Percentiles rank a stretch among this genome's conserved stretches.
Evolutionary conservation across 2,329 filamentous ascomycete genomes (phyloP).

Genomic region (Teratosphaeriaceae sp.): DNA sequence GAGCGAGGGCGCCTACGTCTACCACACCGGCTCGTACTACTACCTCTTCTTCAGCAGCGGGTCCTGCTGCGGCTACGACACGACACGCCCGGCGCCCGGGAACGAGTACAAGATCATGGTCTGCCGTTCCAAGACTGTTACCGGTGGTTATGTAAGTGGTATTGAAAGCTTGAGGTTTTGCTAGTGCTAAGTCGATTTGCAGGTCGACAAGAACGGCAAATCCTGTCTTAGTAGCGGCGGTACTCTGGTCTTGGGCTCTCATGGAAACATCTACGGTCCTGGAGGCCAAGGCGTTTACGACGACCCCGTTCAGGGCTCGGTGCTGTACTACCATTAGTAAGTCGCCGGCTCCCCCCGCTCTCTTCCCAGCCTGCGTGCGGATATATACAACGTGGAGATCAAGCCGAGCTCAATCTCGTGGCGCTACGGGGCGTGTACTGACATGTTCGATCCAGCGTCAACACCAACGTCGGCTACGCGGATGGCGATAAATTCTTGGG

Average conservation of each 20-base stretch:
- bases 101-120: constrained; percentile 62
- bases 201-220: constrained; percentile 46
- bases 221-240: constrained; percentile 53
- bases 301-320: constrained; percentile 43
- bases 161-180: too few relatives aligned
- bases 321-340: constrained; percentile 57
- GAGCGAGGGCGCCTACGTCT: constrained; percentile 30
- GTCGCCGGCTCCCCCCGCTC: not conserved
- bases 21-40: constrained; percentile 50
- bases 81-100: constrained; percentile 45
- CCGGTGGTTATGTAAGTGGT: constrained; percentile 48
- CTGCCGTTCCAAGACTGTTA: constrained; percentile 50
- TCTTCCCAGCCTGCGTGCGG: not conserved
- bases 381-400: too few relatives aligned
- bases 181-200: too few relatives aligned
- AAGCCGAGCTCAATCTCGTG: too few relatives aligned
- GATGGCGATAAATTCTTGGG: constrained; percentile 43
- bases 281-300: constrained; percentile 57
- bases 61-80: constrained; percentile 56
- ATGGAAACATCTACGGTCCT: constrained; percentile 57
- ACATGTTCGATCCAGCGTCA: constrained; percentile 30
- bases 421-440: too few relatives aligned
- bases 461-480: constrained; percentile 39
- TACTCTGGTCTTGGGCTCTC: constrained; percentile 53
- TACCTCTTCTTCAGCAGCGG: constrained; percentile 60